Evolutionary conservation across 163 green algal species (phyloP), one percentile per base, ranked within the genome.

Genomic region (Scenedesmus sp.): DNA sequence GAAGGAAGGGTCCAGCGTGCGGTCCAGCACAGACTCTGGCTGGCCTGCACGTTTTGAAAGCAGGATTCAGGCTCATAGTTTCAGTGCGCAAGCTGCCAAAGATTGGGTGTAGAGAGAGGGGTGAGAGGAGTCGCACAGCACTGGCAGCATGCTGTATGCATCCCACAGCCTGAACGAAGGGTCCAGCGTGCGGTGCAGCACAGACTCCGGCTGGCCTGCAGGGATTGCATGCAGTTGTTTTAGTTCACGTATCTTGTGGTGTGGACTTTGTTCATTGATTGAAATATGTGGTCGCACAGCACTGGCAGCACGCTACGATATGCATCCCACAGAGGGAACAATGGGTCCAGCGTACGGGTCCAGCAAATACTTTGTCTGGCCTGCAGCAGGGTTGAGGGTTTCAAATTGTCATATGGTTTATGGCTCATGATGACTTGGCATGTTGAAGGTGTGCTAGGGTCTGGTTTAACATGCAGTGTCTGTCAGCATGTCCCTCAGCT

Each of bases 111-210:
- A 46, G 34, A 46, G 34, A 46, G 34, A 46, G 34, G 34, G 62
- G 2, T 64, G 23, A 1, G 3, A 20, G 5, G 89, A 54, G 46
- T 92, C 89, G 62, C 89, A 92, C 64, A 92, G 89, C 89, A 89
- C 89, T 12, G 89, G 89, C 89, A 92, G 89, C 82, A 92, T 66
- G 23, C 89, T 82, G n/a, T 92, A 92, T 0, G 82, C 89, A 26
- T 92, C 89, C 89, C 89, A 92, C 62, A 92, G 82, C 52, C 89
- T 55, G 89, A 92, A 92, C 4, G 82, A 46, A 10, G 81, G 79
- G 88, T 92, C 88, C 18, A 92, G 62, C 62, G 54, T 66, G 4
- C 23, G 3, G 60, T 92, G 81, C 15, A 92, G 20, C 15, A 92
- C 34, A 18, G 26, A 20, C 88, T 92, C 88, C 16, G 79, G 82